Evolutionary conservation across 73 alveolate genomes (phyloP).

Genomic region (Blepharisma japonicum): DNA sequence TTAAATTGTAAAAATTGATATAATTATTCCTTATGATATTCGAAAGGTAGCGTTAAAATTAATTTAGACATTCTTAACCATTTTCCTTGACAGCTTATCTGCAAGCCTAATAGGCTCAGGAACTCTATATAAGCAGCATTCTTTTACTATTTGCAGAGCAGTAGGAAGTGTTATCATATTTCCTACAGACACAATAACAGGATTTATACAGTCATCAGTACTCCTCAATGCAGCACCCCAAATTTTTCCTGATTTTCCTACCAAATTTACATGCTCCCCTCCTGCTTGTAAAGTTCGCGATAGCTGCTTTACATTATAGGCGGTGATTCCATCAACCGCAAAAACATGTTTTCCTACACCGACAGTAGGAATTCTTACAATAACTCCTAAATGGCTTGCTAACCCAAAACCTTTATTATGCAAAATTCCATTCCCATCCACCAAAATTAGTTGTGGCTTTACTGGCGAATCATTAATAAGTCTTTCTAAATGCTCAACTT

Average conservation of each 20-base stretch:
- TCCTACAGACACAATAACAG: slow-evolving; percentile 87
- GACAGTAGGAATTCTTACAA: slow-evolving; percentile 79
- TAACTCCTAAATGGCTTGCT: slow-evolving; percentile 95
- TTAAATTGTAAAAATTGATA: too few species aligned
- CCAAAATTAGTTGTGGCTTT: slow-evolving; percentile 85
- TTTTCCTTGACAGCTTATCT: slow-evolving; percentile 46
- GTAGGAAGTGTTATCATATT: slow-evolving; percentile 83
- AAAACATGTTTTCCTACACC: slow-evolving; percentile 93
- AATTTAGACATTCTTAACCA: too few species aligned
- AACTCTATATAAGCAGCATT: slow-evolving; percentile 68
- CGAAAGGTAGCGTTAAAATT: too few species aligned
- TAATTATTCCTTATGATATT: too few species aligned
- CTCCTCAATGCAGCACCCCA: slow-evolving; percentile 89
- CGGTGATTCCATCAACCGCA: slow-evolving; percentile 91
- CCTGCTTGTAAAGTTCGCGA: slow-evolving; percentile 53
- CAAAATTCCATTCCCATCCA: slow-evolving; percentile 96
- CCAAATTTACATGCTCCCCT: slow-evolving; percentile 71
- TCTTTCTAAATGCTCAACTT: slow-evolving; percentile 77
- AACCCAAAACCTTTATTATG: slow-evolving; percentile 92
- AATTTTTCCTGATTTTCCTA: slow-evolving; percentile 77
- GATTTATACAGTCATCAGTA: slow-evolving; percentile 73
- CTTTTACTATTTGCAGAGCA: slow-evolving; percentile 70
- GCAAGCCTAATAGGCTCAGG: slow-evolving; percentile 87
- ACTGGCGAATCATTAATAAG: slow-evolving; percentile 72
- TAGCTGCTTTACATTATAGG: slow-evolving; percentile 64